Evolutionary conservation across 1,139 yeast genomes (phyloP), one percentile per base, ranked within the genome.

Genomic region (Yamadazyma dendronema): DNA sequence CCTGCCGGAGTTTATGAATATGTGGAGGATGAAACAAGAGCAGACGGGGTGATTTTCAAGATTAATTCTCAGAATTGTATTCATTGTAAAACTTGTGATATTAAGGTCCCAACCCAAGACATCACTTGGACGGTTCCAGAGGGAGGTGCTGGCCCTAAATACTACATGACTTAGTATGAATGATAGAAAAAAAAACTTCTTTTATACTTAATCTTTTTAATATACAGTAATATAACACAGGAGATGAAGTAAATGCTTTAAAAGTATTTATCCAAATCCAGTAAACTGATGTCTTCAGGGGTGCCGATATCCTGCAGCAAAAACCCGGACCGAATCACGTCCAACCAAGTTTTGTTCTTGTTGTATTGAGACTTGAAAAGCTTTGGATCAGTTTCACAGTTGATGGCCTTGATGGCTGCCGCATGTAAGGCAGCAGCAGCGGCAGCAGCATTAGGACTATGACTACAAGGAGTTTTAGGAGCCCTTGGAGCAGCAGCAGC

Each of bases 1-100:
- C 98, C 98, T 7, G 98, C 98, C 16, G 98, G 98, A 17, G 98
- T 92, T 10, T 92, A 92, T 59, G 98, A 92, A 62, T 92, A 88
- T 54, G 72, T 88, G 17, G 84, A 84, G 43, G 94, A 85, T 54
- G 39, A 36, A 24, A 17, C 30, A 3, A 80, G 75, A 36, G 56
- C 56, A 11, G 74, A 77, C 38, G 94, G 94, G 3, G 95, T 88
- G 22, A 75, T 79, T 53, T 90, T 92, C 65, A 94, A 88, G 59
- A 90, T 92, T 61, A 92, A 92, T 63, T 77, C 95, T 16, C 98
- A 92, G 61, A 92, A 92, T 63, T 92, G 98, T 67, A 89, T 92
- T 48, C 98, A 92, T 61, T 92, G 98, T 67, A 92, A 92, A 65
- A 90, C 97, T 1, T 92, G 98, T 68, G 98, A 92, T 62, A 92